Evolutionary conservation across 2,329 filamentous ascomycete genomes (phyloP), one percentile per base, ranked within the genome.

Genomic region (Venturia oleaginea): DNA sequence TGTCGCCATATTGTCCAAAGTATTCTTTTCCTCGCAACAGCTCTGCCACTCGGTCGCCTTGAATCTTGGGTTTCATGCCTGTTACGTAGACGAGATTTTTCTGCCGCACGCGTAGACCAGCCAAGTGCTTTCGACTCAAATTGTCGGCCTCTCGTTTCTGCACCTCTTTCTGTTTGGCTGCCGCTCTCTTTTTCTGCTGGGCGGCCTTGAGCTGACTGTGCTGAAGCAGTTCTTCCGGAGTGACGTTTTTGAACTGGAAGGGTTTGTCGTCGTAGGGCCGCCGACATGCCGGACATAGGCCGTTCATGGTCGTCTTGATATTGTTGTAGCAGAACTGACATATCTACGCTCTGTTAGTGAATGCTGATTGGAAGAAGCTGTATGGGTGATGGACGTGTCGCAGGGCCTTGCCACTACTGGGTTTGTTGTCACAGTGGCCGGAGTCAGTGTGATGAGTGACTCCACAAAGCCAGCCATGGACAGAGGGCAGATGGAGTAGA

Each of bases 241-340:
- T 96, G 66, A 96, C 91, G 65, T 94, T 89, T 77, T 96, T 96
- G 84, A 92, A 99, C 77, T 97, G 86, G 74, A 99, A 97, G 37
- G 92, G 95, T 75, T 93, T 93, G 70, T 99, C 95, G 75, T 97
- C 92, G 76, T 99, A 99, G 6, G 91, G 89, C 75, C 94, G 85
- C 77, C 94, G 86, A 76, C 94, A 99, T 69, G 96, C 96, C n/a
- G 94, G 94, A 76, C 94, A 99, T 65, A 97, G 84, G 42, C 93
- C 92, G 74, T 97, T 97, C 84, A 96, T 92, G 71, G 97, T 97
- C 71, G 90, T 96, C 79, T 95, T 96, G 76, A 99, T 95, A 76
- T 97, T 99, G 79, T 99, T 97, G 81, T 93, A 99, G 79, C 94
- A 99, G 78, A 99, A 99, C 81, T 99, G 95, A 78, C 94, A 99